Percentiles rank a stretch among this genome's conserved stretches.
These are phyloP conservation scores for Puccinia coronata DNA, from an alignment of 1,284 basidiomycete genomes.

Conservation along the genomic window DNA sequence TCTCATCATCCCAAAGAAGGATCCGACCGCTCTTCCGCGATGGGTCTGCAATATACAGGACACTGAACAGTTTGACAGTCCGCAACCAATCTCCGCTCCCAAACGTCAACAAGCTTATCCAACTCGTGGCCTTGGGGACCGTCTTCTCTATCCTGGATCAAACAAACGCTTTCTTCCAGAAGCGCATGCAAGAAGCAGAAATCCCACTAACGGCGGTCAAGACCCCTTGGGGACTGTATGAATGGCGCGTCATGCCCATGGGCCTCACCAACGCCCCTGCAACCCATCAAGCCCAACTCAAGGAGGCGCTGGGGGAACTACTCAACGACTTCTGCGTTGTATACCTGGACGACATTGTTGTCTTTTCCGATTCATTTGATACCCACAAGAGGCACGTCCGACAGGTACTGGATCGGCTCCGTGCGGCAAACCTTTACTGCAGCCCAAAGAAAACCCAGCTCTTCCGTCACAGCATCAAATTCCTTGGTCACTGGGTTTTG, in stretches of 20 bases:
- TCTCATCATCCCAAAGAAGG: too few species aligned
- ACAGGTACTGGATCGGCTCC: too few species aligned
- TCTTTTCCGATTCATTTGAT: too few species aligned
- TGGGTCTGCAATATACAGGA: conserved; percentile 48
- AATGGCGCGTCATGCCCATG: conserved; percentile 51
- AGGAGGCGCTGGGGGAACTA: conserved; percentile 15
- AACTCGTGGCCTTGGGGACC: conserved; percentile 35
- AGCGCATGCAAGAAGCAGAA: conserved; percentile 46
- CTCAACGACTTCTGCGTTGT: too few species aligned
- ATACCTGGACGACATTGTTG: too few species aligned
- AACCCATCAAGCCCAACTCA: conserved; percentile 55
- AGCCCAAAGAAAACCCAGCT: too few species aligned
- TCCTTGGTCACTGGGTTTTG: conserved; percentile 23
- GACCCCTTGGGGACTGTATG: too few species aligned
- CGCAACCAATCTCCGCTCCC: conserved; percentile 52
- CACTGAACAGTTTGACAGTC: background rate
- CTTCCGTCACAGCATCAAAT: too few species aligned
- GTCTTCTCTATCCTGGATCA: too few species aligned
- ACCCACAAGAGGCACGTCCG: too few species aligned
- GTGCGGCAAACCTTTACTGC: too few species aligned
- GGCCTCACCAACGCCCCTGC: conserved; percentile 59
- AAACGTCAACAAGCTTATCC: conserved; percentile 50
- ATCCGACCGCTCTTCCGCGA: conserved; percentile 50
- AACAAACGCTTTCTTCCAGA: conserved; percentile 52
- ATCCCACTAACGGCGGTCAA: conserved; percentile 52